Evolutionary conservation across 1,139 yeast genomes (phyloP).

Genomic region (Lodderomyces oxycetoniae): DNA sequence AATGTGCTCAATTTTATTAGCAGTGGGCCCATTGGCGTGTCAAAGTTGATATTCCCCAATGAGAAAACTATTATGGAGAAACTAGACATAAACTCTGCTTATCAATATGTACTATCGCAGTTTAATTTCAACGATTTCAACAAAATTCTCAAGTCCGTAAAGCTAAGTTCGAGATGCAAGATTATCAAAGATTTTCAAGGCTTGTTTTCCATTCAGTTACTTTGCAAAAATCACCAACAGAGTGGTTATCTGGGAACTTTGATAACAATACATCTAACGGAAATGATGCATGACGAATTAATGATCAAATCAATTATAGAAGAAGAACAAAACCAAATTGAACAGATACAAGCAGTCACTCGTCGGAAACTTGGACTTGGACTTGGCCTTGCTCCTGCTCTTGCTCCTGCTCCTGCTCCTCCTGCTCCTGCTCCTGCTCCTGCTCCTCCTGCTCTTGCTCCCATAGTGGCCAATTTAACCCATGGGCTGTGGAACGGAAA

Average conservation of each 20-base stretch:
- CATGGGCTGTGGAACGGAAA: too few relatives aligned
- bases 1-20: conserved; percentile 54
- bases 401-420: too few relatives aligned
- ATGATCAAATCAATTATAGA: conserved; percentile 12
- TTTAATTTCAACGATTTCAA: conserved; percentile 52
- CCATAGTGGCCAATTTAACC: too few relatives aligned
- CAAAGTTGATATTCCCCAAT: conserved; percentile 64
- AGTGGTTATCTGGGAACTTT: conserved; percentile 53
- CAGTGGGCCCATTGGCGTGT: conserved; percentile 62
- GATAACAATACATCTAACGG: conserved; percentile 58
- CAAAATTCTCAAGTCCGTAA: conserved; percentile 50
- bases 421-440: background rate
- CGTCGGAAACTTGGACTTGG: too few relatives aligned
- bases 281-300: conserved; percentile 21
- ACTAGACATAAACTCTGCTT: conserved; percentile 14
- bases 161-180: conserved; percentile 55
- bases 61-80: conserved; percentile 59
- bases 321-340: conserved; percentile 9
- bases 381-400: too few relatives aligned
- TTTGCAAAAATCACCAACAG: conserved; percentile 28
- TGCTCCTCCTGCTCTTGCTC: conserved; percentile 1
- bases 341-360: too few relatives aligned
- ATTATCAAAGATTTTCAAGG: conserved; percentile 56
- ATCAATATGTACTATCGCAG: conserved; percentile 27
- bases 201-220: conserved; percentile 43